Evolutionary conservation across 2,329 filamentous ascomycete species (phyloP).

Genomic region (Trichoderma sp.): DNA sequence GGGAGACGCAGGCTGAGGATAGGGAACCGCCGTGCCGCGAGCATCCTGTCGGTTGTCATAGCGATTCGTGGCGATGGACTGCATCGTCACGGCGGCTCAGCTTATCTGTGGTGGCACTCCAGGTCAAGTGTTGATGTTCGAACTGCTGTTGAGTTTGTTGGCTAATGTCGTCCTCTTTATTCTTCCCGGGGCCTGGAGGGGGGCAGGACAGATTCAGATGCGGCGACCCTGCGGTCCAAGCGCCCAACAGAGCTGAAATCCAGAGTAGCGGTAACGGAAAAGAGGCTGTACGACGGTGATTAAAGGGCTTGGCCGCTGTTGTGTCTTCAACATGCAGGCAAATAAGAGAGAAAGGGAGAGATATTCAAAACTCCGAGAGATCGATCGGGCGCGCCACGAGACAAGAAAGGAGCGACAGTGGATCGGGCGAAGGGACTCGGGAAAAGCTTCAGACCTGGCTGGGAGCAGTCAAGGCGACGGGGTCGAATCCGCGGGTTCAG

Average conservation of each 20-base stretch:
- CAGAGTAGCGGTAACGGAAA: conserved; percentile 2
- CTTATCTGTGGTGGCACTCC: neutral
- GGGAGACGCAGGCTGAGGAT: conserved; percentile 66
- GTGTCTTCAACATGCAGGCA: neutral
- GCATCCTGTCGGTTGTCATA: conserved; percentile 31
- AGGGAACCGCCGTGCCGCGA: conserved; percentile 32
- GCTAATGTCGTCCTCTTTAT: neutral
- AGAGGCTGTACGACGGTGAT: neutral
- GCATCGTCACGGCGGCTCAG: conserved; percentile 32
- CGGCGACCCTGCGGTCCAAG: neutral
- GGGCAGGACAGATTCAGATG: neutral
- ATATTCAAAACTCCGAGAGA: neutral
- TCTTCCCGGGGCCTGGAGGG: neutral
- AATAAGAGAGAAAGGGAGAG: neutral
- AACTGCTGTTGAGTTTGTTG: neutral
- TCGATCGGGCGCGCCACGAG: conserved; percentile 16
- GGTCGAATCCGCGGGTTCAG: neutral
- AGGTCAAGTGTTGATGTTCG: neutral
- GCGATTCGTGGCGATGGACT: conserved; percentile 27
- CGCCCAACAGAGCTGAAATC: neutral
- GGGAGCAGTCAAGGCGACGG: neutral
- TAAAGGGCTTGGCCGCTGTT: neutral
- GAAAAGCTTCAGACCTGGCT: neutral
- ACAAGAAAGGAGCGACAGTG: conserved; percentile 19
- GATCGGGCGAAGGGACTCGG: neutral